Evolutionary conservation across 441 rosid species (phyloP), one percentile per base, ranked within the genome.

Genomic region (Croton laevigatus): DNA sequence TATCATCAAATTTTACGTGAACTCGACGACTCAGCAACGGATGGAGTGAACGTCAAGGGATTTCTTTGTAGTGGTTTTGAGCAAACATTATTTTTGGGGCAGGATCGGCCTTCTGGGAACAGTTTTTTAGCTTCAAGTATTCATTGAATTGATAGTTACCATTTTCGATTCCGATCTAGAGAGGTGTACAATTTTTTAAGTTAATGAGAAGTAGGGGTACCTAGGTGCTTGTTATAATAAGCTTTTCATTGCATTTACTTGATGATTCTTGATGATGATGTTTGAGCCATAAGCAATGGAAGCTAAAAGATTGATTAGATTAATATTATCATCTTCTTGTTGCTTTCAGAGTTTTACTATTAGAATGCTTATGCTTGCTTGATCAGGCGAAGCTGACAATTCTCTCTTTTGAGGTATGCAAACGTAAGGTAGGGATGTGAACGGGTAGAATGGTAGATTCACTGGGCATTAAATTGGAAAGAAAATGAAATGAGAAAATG

Each of bases 21-120:
- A 14, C 54, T 69, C 37, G 72, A 59, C 68, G 61, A 40, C 59
- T 65, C 32, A 22, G 58, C 53, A 71, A 64, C 59, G 66, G 40
- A 68, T 53, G 27, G 44, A 36, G 68, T 75, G 77, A 73, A 65
- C 67, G 62, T 77, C 44, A 48, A 74, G 59, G 66, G 71, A 48
- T 68, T 52, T 55, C n/a, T 60, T 67, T 59, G 70, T 65, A 64
- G 22, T 54, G 52, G 52, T 73, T 45, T 54, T 61, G 69, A 68
- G 68, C 37, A 46, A 38, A 53, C 22, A 62, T 71, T 71, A 38
- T 23, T 68, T 48, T 32, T 48, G 62, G 59, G 17, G 74, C 48
- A 48, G 72, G 66, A 23, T 53, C 51, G 9, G 70, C 68, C 68
- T 51, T 71, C 66, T 32, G 70, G 53, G 12, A 60, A 65, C 74